Conservation (phyloP, 1,139 yeast species). For the Arxiozyma slooffiae region DNA sequence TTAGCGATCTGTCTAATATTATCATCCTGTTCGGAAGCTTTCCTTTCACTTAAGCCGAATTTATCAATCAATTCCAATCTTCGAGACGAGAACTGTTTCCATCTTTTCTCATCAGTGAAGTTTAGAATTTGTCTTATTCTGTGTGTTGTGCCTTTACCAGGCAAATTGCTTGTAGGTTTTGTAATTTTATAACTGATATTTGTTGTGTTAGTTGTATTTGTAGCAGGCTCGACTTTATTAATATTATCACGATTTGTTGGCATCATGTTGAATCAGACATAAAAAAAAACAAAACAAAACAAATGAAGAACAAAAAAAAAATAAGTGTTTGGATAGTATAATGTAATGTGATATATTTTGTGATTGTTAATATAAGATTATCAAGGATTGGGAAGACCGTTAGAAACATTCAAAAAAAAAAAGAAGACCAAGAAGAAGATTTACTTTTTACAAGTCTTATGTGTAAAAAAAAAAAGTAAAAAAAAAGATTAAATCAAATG, state of each 20-base stretch:
- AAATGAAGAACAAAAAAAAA: no score
- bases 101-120: slow-evolving; percentile 68
- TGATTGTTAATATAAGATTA: no score
- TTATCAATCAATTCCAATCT: slow-evolving; percentile 81
- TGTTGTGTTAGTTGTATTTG: no score
- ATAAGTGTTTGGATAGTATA: neutral
- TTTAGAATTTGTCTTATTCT: slow-evolving; percentile 62
- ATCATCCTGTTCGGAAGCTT: slow-evolving; percentile 87
- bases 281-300: no score
- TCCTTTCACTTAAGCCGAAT: slow-evolving; percentile 61
- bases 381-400: no score
- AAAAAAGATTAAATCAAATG: no score
- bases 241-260: neutral
- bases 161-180: slow-evolving; percentile 1
- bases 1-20: slow-evolving; percentile 71
- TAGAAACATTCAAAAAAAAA: no score
- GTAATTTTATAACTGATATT: slow-evolving; percentile 5
- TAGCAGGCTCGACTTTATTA: no score
- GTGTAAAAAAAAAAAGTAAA: no score
- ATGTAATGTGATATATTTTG: no score
- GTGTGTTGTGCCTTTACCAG: slow-evolving; percentile 58
- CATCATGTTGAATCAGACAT: neutral
- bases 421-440: no score
- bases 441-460: no score
- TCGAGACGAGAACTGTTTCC: slow-evolving; percentile 86